Base-by-base conservation (phyloP, 1,139 yeast species). In the Pichia sp. region DNA sequence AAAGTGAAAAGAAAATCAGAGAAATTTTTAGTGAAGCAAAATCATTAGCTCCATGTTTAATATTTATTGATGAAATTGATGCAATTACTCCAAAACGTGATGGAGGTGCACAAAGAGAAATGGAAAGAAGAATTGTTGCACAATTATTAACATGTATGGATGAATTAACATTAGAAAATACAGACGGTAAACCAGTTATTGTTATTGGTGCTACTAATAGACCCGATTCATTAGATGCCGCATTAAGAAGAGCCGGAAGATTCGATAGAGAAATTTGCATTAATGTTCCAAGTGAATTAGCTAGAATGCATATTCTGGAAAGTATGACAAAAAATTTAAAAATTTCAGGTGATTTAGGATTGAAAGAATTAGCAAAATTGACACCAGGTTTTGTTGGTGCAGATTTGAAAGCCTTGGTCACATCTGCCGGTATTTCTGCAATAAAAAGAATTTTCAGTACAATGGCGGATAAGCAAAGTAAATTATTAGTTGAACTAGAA, bases 371-470 rank as follows among this genome's bases (percentile, higher is more conserved):
- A 48, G 96, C 99, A 1, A 91, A 91, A 64, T 72, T 89, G 72
- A 95, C 99, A 0, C 98, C 99, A 0, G 99, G 99, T 16, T 93
- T 84, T 69, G 99, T 93, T 5, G 99, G 99, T 45, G 99, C 99
- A 1, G 99, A 93, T 73, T 75, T 93, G 60, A 90, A 90, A 62
- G 95, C 98, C 28, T 76, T 93, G 55, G 95, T 90, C 0, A 84
- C 97, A 0, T 97, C 97, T 2, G 96, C 99, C 0, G 99, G 99
- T 52, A 87, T 91, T 30, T 80, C 89, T 56, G 98, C 99, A 1
- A 91, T 93, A 57, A 91, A 91, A 65, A 77, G 99, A 61, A 91
- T 95, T 8, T 91, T 93, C 63, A 66, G 68, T 16, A 41, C 56
- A 10, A 28, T 51, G 27, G 31, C 60, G 58, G 54, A 41, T 46